Base-by-base conservation (phyloP, 2,329 filamentous ascomycete genomes). In the Cytospora mali region DNA sequence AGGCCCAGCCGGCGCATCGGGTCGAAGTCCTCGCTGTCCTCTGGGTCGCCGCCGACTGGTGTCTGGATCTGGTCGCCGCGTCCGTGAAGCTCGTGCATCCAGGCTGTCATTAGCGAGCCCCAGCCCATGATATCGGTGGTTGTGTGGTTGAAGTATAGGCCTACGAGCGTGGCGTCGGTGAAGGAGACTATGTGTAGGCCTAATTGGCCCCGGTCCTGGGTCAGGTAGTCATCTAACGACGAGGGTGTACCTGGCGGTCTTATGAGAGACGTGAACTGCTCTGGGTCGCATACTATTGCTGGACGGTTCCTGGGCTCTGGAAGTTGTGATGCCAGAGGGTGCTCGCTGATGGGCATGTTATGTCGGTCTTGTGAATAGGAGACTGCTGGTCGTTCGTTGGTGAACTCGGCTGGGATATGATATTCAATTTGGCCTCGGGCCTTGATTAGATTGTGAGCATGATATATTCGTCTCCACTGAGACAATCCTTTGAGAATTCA, bases 111-210 rank as follows among this genome's bases (percentile, higher is more conserved):
- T 6, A 81, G 66, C 1, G 69, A 72, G 14, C 70, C 64, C 54
- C 71, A 69, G 1, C 75, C 79, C 62, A 78, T 71, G 1, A 73
- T 75, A 64, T 81, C 80, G 55, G 74, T 71, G 0, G 78, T 62
- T 0, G 74, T 73, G 48, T 82, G 80, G 3, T 74, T 70, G 70
- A 73, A 80, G 50, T 72, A 69, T 0, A 81, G 55, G 0, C 71
- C 71, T 4, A 82, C 67, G 0, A 80, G 67, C 0, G 80, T 82
- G 1, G 72, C 71, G 62, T 81, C 75, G 4, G 66, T 68, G 66
- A 82, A 81, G 0, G 75, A 73, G 0, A 76, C 73, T 33, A 81
- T 69, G 55, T 78, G 76, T 2, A 81, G 69, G 1, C 74, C 74
- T 0, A 82, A 66, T 64, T 77, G 73, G 0, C 79, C 79, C 16